A percentile compares a stretch with the other conserved stretches of the same genome.
Conservation (phyloP, 2,329 filamentous ascomycete genomes). For the Stachybotrys chlorohalonatus region DNA sequence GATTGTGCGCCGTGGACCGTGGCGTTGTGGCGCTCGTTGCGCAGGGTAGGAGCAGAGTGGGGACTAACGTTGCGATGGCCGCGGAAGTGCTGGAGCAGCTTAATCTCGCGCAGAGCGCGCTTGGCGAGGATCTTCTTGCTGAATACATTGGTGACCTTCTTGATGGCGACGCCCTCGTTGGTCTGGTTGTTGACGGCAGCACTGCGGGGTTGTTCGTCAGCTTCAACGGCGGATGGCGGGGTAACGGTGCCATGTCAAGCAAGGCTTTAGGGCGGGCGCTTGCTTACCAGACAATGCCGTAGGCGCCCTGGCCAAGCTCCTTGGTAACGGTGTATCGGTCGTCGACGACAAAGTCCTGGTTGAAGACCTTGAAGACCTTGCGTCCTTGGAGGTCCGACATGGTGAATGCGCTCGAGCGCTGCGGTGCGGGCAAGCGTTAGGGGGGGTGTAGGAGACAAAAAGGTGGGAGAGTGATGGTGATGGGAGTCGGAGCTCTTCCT, state of each 20-base stretch:
- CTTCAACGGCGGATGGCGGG: conserved; percentile 13
- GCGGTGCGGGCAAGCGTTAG: no score
- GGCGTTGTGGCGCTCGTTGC: neutral
- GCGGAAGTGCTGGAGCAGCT: conserved; percentile 95
- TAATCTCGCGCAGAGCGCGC: conserved; percentile 95
- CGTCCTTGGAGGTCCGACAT: conserved; percentile 42
- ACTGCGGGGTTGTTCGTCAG: conserved; percentile 38
- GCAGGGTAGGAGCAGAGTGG: neutral
- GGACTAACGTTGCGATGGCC: conserved; percentile 71
- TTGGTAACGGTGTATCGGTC: conserved; percentile 98
- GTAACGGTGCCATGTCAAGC: conserved; percentile 5
- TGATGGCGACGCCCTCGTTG: conserved; percentile 92
- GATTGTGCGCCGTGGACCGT: no score
- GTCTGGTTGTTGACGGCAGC: conserved; percentile 88
- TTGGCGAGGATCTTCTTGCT: conserved; percentile 99
- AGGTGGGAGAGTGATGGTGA: no score
- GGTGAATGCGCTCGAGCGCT: conserved; percentile 3
- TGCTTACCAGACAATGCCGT: conserved; percentile 91
- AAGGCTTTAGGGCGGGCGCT: conserved; percentile 1
- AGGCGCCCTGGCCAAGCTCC: conserved; percentile 95
- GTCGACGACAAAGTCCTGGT: conserved; percentile 98
- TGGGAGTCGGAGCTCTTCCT: no score
- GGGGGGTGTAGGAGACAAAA: no score
- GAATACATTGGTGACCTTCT: conserved; percentile 99
- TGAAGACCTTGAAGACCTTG: conserved; percentile 99